Evolutionary conservation across 345 rosid species (phyloP).

Genomic region (Sapria himalayana): DNA sequence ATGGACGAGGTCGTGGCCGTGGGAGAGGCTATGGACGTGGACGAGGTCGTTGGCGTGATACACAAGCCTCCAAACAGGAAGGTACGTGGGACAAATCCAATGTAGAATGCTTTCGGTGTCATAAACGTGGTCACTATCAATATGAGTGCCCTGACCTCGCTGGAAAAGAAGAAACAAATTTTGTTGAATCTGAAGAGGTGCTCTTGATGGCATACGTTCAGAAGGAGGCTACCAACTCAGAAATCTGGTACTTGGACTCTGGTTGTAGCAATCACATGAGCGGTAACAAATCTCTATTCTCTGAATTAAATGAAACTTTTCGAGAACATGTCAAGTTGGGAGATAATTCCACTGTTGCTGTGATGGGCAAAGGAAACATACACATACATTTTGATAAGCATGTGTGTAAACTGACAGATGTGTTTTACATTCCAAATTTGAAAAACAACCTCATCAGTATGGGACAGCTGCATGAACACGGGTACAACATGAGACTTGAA

Average conservation of each 20-base stretch:
- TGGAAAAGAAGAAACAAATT: background rate
- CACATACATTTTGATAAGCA: background rate
- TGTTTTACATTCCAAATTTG: conserved; percentile 4
- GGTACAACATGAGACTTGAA: conserved; percentile 1
- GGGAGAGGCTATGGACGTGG: too few species aligned
- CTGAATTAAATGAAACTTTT: conserved; percentile 1
- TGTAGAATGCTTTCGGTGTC: background rate
- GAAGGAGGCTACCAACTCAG: background rate
- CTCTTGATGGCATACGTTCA: background rate
- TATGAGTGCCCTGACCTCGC: background rate
- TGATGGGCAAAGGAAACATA: conserved; percentile 1
- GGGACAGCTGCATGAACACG: conserved; percentile 1
- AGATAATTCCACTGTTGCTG: background rate
- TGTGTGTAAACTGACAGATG: background rate
- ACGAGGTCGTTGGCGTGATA: too few species aligned
- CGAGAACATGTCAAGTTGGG: conserved; percentile 1
- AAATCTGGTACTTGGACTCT: background rate
- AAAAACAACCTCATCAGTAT: background rate
- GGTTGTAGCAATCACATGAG: background rate
- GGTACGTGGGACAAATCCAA: background rate
- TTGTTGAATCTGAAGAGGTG: background rate
- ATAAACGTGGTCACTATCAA: background rate
- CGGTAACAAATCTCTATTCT: background rate
- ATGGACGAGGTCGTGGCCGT: too few species aligned
- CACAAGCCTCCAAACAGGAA: too few species aligned